A percentile compares a stretch with the other conserved stretches of the same genome.
phyloP scores from a whole-genome alignment of 208 protist species.

The Acanthamoeba castellanii region DNA sequence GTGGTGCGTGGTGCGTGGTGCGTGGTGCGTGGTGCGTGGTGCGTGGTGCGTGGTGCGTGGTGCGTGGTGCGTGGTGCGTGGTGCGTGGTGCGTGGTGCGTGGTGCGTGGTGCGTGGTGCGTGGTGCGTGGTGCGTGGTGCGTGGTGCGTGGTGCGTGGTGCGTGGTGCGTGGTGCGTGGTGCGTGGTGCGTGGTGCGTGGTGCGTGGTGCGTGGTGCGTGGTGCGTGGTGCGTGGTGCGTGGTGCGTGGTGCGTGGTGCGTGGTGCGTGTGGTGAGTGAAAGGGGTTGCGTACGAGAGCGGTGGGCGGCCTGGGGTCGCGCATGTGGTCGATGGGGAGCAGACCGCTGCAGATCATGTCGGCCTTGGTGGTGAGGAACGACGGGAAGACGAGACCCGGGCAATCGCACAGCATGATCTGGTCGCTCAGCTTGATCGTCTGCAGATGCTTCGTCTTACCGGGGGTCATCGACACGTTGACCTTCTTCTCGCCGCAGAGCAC shows the following conservation, averaged over 20 bases:
- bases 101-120: no score
- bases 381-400: constrained; percentile 98
- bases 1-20: no score
- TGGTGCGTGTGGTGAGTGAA: constrained; percentile 30
- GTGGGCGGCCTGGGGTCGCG: constrained; percentile 84
- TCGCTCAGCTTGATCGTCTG: constrained; percentile 95
- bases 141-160: no score
- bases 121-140: no score
- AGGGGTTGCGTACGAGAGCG: constrained; percentile 83
- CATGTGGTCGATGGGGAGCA: constrained; percentile 96
- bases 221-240: no score
- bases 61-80: no score
- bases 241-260: background rate
- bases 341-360: constrained; percentile 97
- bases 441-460: constrained; percentile 99
- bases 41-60: no score
- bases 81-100: no score
- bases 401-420: constrained; percentile 97
- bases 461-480: constrained; percentile 96
- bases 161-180: no score
- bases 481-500: constrained; percentile 95
- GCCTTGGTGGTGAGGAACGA: constrained; percentile 90
- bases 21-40: no score
- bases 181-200: no score
- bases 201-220: no score